Evolutionary conservation across 2,329 filamentous ascomycete genomes (phyloP).

Genomic region (Chaetothyriales sp.): DNA sequence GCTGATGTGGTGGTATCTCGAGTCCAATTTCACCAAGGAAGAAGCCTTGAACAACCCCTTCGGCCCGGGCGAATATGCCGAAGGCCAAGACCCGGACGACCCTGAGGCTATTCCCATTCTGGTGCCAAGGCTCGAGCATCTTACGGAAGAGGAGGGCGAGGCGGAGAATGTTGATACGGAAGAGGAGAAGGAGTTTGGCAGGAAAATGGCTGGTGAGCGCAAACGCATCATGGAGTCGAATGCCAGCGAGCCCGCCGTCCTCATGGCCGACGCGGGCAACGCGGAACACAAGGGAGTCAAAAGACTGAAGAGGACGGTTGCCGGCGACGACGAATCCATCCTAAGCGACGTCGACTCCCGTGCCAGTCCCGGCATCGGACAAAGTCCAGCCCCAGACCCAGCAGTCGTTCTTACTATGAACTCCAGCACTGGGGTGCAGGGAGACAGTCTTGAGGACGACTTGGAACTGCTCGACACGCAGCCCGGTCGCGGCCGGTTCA

Average conservation of each 20-base stretch:
- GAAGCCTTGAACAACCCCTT: constrained; percentile 85
- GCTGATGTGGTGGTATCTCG: constrained; percentile 98
- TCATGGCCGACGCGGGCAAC: constrained; percentile 14
- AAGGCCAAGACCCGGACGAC: constrained; percentile 18
- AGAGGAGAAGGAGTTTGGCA: constrained; percentile 34
- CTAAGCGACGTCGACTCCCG: constrained; percentile 15
- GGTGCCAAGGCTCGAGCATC: constrained; percentile 31
- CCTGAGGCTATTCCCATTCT: constrained; percentile 32
- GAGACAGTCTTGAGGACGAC: constrained; percentile 25
- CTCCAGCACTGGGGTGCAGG: constrained; percentile 12
- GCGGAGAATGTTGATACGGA: constrained; percentile 36
- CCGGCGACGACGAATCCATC: constrained; percentile 11
- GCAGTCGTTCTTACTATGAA: constrained; percentile 6
- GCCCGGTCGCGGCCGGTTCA: constrained; percentile 25
- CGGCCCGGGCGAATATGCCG: constrained; percentile 36
- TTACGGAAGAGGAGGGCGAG: constrained; percentile 36
- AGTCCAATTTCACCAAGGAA: constrained; percentile 70
- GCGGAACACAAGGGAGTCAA: constrained; percentile 30
- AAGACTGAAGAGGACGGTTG: constrained; percentile 29
- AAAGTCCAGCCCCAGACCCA: constrained; percentile 12
- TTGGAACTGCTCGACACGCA: constrained; percentile 23
- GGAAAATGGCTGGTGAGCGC: constrained; percentile 33
- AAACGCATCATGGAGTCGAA: constrained; percentile 31
- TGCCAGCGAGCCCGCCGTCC: constrained; percentile 23
- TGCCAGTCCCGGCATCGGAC: constrained; percentile 13